These are phyloP conservation scores for Evansstolkia leycettana DNA, from an alignment of 495 filamentous ascomycete genomes.

Conservation along the genomic window DNA sequence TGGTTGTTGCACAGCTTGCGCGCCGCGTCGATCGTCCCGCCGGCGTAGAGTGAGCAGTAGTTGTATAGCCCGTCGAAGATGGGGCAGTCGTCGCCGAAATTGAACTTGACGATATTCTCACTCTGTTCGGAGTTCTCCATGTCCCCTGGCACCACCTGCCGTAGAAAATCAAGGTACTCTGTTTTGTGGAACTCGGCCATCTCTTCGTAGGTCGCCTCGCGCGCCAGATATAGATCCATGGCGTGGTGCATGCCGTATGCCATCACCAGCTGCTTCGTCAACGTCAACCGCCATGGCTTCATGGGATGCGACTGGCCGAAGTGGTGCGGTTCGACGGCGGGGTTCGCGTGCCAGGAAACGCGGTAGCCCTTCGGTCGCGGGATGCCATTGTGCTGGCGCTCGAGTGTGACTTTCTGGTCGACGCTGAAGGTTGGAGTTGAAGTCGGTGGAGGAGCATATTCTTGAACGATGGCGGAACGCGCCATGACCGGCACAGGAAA, in stretches of 20 bases:
- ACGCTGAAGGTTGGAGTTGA: conserved; percentile 46
- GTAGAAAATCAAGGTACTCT: conserved; percentile 84
- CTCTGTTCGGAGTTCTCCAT: conserved; percentile 32
- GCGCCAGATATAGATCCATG: conserved; percentile 83
- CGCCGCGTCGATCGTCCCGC: conserved; percentile 81
- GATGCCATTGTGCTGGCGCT: conserved; percentile 63
- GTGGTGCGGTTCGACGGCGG: conserved; percentile 90
- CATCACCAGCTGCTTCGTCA: conserved; percentile 88
- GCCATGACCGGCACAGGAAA: conserved; percentile 17
- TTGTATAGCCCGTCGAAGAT: conserved; percentile 92
- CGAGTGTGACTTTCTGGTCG: conserved; percentile 51
- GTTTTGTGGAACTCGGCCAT: conserved; percentile 72
- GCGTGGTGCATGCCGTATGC: conserved; percentile 90
- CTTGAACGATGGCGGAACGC: conserved; percentile 51
- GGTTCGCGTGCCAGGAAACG: conserved; percentile 97
- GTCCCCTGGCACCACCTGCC: conserved; percentile 30
- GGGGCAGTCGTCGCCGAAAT: conserved; percentile 90
- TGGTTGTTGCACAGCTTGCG: conserved; percentile 76
- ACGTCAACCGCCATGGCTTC: conserved; percentile 95
- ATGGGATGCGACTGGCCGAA: conserved; percentile 94
- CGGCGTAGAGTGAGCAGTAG: conserved; percentile 88
- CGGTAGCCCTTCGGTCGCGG: conserved; percentile 66
- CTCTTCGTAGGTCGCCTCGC: conserved; percentile 76
- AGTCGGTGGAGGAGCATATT: conserved; percentile 46
- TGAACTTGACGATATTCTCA: conserved; percentile 44